Evolutionary conservation across 345 rosid genomes (phyloP), one percentile per base, ranked within the genome.

Genomic region (Salix arbutifolia): DNA sequence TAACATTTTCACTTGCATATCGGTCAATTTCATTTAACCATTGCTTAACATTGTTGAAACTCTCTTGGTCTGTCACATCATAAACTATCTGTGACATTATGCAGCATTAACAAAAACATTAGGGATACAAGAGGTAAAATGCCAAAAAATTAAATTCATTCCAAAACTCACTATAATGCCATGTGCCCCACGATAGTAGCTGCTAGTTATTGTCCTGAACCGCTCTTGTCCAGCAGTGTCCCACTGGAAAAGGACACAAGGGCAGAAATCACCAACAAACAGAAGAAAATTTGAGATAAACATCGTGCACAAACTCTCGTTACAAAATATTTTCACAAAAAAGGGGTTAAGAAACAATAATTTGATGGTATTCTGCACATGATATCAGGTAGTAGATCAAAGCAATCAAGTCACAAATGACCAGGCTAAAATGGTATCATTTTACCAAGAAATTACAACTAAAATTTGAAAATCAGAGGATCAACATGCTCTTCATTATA

Each of bases 171-270:
- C 97, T 42, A 94, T 94, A 78, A 94, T 92, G 78, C 97, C 98
- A 86, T 94, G 98, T 8, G 97, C 97, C 79, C 98, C 98, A 67
- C 97, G 96, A 76, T 94, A 94, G 87, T 92, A 94, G 84, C 98
- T 94, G 81, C 98, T 94, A 50, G 98, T 92, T 77, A 92, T 94
- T 31, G 98, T 94, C 87, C 98, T 90, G 79, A 92, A 94, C 28
- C 98, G 87, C 82, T 94, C 98, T 87, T 94, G 97, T 28, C 98
- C 98, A 73, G 98, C 97, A 67, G 98, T 94, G 83, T 94, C 98
- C 98, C 98, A 94, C 98, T 94, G 89, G 16, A 73, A 42, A 40
- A 21, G 9, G 31, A 28, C 19, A 65, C 3, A 23, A n/a, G 31
- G 40, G 16, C 16, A 67, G 46, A 58, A 2, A 69, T 44, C 23